Conservation (phyloP, 1,139 yeast genomes). For the Kurtzmaniella quercitrusa region DNA sequence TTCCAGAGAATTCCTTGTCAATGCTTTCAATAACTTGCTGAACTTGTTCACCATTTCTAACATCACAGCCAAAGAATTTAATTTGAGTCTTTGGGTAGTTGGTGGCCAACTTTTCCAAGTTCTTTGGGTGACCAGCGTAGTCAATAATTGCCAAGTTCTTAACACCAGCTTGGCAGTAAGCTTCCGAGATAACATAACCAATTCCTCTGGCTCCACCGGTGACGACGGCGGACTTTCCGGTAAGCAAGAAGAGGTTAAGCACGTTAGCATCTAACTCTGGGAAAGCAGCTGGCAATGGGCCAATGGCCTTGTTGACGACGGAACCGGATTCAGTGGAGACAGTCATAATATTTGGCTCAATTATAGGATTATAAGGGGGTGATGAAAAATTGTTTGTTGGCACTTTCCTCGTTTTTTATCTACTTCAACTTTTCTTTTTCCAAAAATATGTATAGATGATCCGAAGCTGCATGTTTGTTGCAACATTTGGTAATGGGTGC, state of each 20-base stretch:
- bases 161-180: slow-evolving; percentile 43
- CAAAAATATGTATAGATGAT: neutral
- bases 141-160: slow-evolving; percentile 43
- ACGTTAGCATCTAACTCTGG: slow-evolving; percentile 32
- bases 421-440: neutral
- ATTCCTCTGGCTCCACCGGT: slow-evolving; percentile 13
- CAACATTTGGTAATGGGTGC: neutral
- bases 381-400: neutral
- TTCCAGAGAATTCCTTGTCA: slow-evolving; percentile 31
- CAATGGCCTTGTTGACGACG: slow-evolving; percentile 33
- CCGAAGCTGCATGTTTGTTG: neutral
- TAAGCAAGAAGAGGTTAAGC: slow-evolving; percentile 30
- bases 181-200: slow-evolving; percentile 14
- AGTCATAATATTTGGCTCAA: slow-evolving; percentile 12
- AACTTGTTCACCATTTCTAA: slow-evolving; percentile 37
- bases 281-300: slow-evolving; percentile 36
- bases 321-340: slow-evolving; percentile 15
- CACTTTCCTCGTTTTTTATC: neutral
- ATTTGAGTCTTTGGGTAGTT: slow-evolving; percentile 30
- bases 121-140: slow-evolving; percentile 30
- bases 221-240: slow-evolving; percentile 10
- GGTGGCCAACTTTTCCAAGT: slow-evolving; percentile 24
- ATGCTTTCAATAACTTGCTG: slow-evolving; percentile 28
- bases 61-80: slow-evolving; percentile 37
- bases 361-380: neutral